Evolutionary conservation across 1,139 yeast species (phyloP), one percentile per base, ranked within the genome.

Genomic region (Starmera stellimalicola): DNA sequence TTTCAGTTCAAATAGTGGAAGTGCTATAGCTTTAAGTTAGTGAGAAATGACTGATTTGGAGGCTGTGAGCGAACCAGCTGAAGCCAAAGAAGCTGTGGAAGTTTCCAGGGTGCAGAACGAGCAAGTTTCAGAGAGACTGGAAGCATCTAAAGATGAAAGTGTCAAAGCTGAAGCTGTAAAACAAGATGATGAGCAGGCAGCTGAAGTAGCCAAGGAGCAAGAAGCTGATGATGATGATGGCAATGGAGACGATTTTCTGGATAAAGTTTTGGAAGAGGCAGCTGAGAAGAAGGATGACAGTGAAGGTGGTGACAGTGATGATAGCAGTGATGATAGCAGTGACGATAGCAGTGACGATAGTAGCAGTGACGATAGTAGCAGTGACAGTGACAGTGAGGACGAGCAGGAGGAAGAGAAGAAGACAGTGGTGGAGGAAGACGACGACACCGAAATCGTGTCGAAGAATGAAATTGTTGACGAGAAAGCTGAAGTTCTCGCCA

Each of bases 381-480:
- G 16, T 27, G 15, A 27, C 18, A 8, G 10, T 19, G 34, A 35
- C 14, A 45, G 33, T 18, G 42, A 29, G 16, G 40, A 39, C 7
- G 33, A 26, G 5, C 36, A 36, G 7, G 49, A 42, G 6, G 52
- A 48, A 5, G 41, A 36, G 8, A 48, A 44, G 11, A 49, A 39
- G 6, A 27, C 47, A 8, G 57, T 37, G 14, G 51, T 39, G 6
- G 56, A 48, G 23, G 43, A 41, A 2, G 61, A 48, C 8, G 65
- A 63, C 0, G 68, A 60, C 2, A 76, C 70, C 1, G 94, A 95
- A 0, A 80, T 88, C 16, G 58, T 64, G 29, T 85, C 97, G 0
- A 77, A 74, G 40, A 81, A 91, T 50, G 98, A 91, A 52, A 55
- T 77, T 2, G 44, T 60, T 0, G 84, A 84, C 36, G 94, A 79